phyloP scores from a whole-genome alignment of 2,329 filamentous ascomycete species.

The Paecilomyces fulvus region DNA sequence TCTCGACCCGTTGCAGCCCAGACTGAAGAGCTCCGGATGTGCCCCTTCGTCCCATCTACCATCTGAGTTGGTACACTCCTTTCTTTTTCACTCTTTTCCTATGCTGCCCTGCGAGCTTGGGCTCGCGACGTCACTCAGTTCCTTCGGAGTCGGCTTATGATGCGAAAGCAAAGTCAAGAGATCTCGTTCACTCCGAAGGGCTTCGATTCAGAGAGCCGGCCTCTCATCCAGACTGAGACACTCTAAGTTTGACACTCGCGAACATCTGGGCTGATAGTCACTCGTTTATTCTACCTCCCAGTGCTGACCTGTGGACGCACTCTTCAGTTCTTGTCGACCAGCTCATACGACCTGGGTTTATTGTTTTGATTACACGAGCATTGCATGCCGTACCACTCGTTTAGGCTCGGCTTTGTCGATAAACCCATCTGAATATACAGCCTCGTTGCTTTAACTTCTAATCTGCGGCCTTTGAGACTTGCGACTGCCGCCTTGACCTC shows the following conservation, averaged over 20 bases:
- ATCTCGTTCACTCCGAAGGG: neutral
- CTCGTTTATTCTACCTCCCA: conserved; percentile 11
- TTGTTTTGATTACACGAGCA: neutral
- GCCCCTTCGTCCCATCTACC: neutral
- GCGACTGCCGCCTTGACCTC: neutral
- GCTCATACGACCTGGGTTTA: neutral
- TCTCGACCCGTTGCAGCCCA: neutral
- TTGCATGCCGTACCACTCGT: neutral
- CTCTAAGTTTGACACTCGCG: conserved; percentile 20
- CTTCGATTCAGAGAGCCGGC: neutral
- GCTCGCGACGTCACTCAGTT: neutral
- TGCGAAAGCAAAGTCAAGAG: neutral
- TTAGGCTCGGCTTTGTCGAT: neutral
- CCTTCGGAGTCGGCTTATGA: neutral
- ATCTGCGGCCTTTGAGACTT: neutral
- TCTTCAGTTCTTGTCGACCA: neutral
- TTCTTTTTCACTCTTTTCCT: neutral
- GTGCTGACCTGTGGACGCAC: neutral
- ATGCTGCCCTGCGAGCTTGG: neutral
- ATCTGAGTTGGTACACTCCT: neutral
- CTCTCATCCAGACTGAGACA: conserved; percentile 9
- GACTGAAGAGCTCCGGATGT: neutral
- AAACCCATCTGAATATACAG: neutral
- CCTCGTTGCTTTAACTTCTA: neutral
- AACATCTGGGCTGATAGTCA: conserved; percentile 9